Evolutionary conservation across 2,329 filamentous ascomycete genomes (phyloP), one percentile per base, ranked within the genome.

Genomic region (Colletotrichum falcatum): DNA sequence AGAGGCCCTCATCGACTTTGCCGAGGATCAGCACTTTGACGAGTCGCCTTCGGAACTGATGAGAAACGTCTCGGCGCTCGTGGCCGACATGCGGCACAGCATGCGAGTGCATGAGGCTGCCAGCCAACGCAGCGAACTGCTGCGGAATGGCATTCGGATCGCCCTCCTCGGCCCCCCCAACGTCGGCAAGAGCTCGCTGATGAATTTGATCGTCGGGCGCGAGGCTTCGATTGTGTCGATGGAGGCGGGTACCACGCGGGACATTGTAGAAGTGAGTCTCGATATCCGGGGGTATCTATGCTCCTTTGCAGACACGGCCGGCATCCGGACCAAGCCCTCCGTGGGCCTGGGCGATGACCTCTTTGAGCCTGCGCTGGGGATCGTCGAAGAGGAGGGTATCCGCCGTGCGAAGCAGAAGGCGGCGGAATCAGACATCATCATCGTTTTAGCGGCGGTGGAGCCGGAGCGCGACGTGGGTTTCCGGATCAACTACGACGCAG

Each of bases 1-100:
- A 48, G 96, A 99, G 81, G 96, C 96, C 0, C 83, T 99, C 74
- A 98, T 99, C 72, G 96, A 99, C 81, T 99, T 99, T 79, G 92
- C 94, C 1, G 96, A 99, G 79, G 96, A 98, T 77, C 95, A 99
- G 81, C 93, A 98, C 82, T 97, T 99, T 77, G 95, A 98, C 75
- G 94, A 97, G 80, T 91, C 93, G 3, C 92, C 94, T 0, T 82
- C 86, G 0, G 88, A 92, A 65, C 85, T 98, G 28, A 86, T 97
- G 54, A 79, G 78, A 0, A 94, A 90, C 59, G 93, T 98, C 37
- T 87, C 89, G 1, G 74, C 74, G 0, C 90, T 94, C 76, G 88
- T 97, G 2, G 77, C 79, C 1, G 79, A 77, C 0, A 88, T 98
- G 66, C 83, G 90, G 65, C 77, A 79, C 37, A 86, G 90, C 66